These are phyloP conservation scores for Diaporthe sp. DNA, from an alignment of 2,329 filamentous ascomycete species.

Conservation along the genomic window DNA sequence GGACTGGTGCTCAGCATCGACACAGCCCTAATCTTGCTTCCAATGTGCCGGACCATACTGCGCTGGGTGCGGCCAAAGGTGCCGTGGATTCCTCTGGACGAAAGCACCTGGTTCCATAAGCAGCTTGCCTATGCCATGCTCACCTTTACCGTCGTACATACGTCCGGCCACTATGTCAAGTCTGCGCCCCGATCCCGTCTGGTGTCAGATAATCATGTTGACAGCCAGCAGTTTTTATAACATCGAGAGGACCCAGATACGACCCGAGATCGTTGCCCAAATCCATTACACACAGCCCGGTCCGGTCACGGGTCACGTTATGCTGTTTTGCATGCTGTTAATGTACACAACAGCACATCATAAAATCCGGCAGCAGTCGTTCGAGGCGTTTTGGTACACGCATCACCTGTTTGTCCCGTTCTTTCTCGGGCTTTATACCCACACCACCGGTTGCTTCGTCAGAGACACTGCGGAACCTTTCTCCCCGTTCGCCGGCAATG, in stretches of 20 bases:
- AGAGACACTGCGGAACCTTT: constrained; percentile 78
- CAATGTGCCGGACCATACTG: constrained; percentile 92
- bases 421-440: constrained; percentile 91
- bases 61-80: constrained; percentile 87
- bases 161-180: constrained; percentile 84
- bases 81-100: constrained; percentile 90
- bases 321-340: constrained; percentile 98
- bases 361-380: constrained; percentile 94
- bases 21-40: constrained; percentile 86
- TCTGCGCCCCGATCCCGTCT: neutral
- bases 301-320: constrained; percentile 94
- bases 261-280: constrained; percentile 82
- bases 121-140: constrained; percentile 92
- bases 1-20: constrained; percentile 88
- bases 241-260: constrained; percentile 86
- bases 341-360: constrained; percentile 97
- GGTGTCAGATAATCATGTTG: too few species aligned
- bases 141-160: constrained; percentile 83
- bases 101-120: constrained; percentile 95
- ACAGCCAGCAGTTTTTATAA: constrained; percentile 89
- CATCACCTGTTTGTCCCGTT: constrained; percentile 99
- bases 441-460: constrained; percentile 96
- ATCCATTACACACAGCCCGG: constrained; percentile 92
- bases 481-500: constrained; percentile 84
- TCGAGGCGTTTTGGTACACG: constrained; percentile 99